Conservation (phyloP, 2,329 filamentous ascomycete genomes). For the Sporothrix brunneoviolacea region DNA sequence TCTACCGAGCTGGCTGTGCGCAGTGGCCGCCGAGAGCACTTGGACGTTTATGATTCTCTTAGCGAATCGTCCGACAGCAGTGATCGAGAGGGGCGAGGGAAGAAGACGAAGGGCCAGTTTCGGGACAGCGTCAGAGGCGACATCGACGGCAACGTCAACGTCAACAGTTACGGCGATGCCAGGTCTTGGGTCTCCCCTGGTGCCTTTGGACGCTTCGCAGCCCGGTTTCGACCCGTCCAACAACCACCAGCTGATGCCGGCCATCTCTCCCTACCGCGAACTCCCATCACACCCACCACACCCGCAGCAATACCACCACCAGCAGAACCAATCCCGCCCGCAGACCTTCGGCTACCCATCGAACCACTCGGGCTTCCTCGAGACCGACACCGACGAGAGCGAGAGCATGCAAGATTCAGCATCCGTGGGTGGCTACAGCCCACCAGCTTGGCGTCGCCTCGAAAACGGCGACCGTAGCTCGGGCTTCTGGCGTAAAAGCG, state of each 20-base stretch:
- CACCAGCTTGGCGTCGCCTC: slow-evolving; percentile 55
- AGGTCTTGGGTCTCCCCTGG: slow-evolving; percentile 19
- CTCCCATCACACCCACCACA: slow-evolving; percentile 16
- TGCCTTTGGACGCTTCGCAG: slow-evolving; percentile 45
- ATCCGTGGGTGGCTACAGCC: slow-evolving; percentile 52
- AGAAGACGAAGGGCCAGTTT: slow-evolving; percentile 5
- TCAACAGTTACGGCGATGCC: slow-evolving; percentile 20
- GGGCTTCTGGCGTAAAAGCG: slow-evolving; percentile 53
- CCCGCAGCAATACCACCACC: neutral
- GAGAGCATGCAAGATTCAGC: slow-evolving; percentile 36
- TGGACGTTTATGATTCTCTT: slow-evolving; percentile 2
- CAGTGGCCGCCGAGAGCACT: neutral
- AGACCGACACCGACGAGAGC: slow-evolving; percentile 32
- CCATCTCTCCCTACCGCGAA: slow-evolving; percentile 4
- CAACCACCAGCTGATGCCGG: slow-evolving; percentile 18
- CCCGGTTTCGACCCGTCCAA: slow-evolving; percentile 48
- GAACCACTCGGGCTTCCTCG: slow-evolving; percentile 37
- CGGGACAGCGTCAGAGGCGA: too few relatives aligned
- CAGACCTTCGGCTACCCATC: slow-evolving; percentile 33
- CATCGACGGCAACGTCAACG: slow-evolving; percentile 12
- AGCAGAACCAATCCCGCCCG: neutral
- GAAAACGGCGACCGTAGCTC: slow-evolving; percentile 52
- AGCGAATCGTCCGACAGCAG: neutral
- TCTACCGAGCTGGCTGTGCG: slow-evolving; percentile 6
- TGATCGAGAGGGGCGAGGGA: slow-evolving; percentile 3